Conservation (phyloP, 345 rosid genomes). For the Gossypium mustelinum region DNA sequence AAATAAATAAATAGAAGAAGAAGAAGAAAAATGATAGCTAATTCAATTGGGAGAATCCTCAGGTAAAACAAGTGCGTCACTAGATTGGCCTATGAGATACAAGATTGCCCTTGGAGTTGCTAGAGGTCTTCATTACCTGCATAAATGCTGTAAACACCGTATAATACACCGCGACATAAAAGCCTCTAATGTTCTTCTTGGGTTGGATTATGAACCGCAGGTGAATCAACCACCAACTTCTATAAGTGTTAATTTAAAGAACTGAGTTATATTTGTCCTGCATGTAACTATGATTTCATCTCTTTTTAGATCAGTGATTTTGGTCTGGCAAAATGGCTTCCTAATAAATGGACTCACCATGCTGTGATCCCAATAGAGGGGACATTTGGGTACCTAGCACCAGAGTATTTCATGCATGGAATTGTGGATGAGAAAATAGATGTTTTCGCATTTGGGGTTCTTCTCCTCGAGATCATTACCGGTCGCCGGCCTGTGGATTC, state of each 20-base stretch:
- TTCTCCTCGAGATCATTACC: slow-evolving; percentile 76
- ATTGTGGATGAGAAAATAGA: slow-evolving; percentile 95
- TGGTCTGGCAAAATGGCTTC: slow-evolving; percentile 94
- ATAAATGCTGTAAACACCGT: slow-evolving; percentile 76
- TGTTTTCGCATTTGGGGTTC: slow-evolving; percentile 82
- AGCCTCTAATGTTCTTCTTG: slow-evolving; percentile 89
- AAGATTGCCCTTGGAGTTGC: slow-evolving; percentile 77
- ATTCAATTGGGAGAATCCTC: slow-evolving; percentile 8
- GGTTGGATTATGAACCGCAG: slow-evolving; percentile 84
- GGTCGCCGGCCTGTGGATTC: slow-evolving; percentile 80
- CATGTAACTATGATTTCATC: background rate
- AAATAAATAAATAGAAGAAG: no score
- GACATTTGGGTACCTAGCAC: slow-evolving; percentile 97
- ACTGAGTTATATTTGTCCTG: background rate
- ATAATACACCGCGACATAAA: slow-evolving; percentile 94
- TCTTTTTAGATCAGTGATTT: slow-evolving; percentile 73
- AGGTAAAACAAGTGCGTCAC: slow-evolving; percentile 34
- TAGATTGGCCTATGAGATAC: slow-evolving; percentile 69
- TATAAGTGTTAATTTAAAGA: background rate
- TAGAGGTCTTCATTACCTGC: slow-evolving; percentile 83
- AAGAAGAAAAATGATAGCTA: background rate
- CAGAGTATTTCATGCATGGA: slow-evolving; percentile 94
- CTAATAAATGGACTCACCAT: slow-evolving; percentile 90
- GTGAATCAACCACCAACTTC: slow-evolving; percentile 24
- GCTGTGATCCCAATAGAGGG: slow-evolving; percentile 89